phyloP scores from a whole-genome alignment of 768 basidiomycete species.

The Boletus sp. region DNA sequence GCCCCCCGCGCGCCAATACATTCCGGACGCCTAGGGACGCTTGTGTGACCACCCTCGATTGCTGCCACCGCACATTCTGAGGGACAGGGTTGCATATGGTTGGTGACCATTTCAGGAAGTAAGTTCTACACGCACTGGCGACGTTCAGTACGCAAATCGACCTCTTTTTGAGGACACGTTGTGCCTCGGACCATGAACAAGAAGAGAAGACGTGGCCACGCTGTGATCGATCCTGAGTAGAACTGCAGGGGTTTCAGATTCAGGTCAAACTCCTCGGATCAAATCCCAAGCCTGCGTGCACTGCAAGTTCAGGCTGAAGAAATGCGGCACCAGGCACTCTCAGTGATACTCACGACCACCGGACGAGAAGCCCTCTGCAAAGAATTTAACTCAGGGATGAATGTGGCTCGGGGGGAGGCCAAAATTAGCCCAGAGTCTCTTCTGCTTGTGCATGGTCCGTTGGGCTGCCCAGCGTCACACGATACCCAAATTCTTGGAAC shows the following conservation, averaged over 20 bases:
- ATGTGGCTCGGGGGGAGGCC: too few relatives aligned
- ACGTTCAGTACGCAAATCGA: neutral
- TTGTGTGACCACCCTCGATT: neutral
- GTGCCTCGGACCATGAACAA: slow-evolving; percentile 11
- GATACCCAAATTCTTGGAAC: neutral
- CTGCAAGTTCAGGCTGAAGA: neutral
- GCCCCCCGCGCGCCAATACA: neutral
- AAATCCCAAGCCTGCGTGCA: neutral
- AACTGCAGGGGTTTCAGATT: neutral
- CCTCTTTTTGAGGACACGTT: slow-evolving; percentile 1
- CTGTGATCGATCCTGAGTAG: too few relatives aligned
- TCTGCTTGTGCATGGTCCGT: neutral
- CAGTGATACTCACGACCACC: neutral
- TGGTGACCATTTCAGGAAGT: neutral
- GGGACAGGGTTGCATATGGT: neutral
- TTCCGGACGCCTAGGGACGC: neutral
- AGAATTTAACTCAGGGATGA: neutral
- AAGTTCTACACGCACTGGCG: neutral
- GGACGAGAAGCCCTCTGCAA: neutral
- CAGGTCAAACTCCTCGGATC: slow-evolving; percentile 18
- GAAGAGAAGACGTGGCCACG: slow-evolving; percentile 1
- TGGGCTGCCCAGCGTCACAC: neutral
- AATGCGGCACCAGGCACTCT: neutral
- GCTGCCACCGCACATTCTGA: neutral
- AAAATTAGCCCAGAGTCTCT: too few relatives aligned